A percentile compares a stretch with the other conserved stretches of the same genome.
Conservation (phyloP, 2,329 filamentous ascomycete genomes). For the Fusarium sp. region DNA sequence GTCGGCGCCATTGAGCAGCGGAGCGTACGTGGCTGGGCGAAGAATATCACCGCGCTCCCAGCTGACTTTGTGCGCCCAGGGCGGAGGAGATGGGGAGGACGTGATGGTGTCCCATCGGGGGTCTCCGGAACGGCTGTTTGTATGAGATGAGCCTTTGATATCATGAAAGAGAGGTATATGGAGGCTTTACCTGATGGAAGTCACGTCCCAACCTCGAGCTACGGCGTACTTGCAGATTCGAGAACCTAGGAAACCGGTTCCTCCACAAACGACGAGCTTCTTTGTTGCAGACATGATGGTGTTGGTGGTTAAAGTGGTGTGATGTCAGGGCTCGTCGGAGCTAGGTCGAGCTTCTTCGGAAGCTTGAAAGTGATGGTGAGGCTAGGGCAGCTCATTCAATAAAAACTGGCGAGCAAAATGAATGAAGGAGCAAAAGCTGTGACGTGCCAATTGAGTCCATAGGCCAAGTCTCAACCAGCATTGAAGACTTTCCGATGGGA, state of each 20-base stretch:
- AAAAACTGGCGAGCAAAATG: background rate
- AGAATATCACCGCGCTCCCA: slow-evolving; percentile 95
- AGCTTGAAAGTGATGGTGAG: background rate
- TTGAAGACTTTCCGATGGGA: slow-evolving; percentile 22
- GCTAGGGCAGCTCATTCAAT: background rate
- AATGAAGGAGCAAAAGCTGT: background rate
- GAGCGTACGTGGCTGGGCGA: slow-evolving; percentile 83
- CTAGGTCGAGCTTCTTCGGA: slow-evolving; percentile 11
- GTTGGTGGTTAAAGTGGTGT: slow-evolving; percentile 40
- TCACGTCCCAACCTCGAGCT: slow-evolving; percentile 90
- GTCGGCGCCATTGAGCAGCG: slow-evolving; percentile 82
- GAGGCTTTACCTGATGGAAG: slow-evolving; percentile 83
- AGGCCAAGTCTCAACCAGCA: slow-evolving; percentile 11
- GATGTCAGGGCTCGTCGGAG: slow-evolving; percentile 28
- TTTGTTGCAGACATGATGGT: slow-evolving; percentile 73
- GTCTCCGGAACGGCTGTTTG: slow-evolving; percentile 85
- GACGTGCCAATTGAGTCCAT: slow-evolving; percentile 30
- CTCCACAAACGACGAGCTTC: slow-evolving; percentile 91
- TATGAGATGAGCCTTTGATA: slow-evolving; percentile 37
- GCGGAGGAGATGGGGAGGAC: slow-evolving; percentile 77
- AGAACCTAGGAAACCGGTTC: slow-evolving; percentile 90
- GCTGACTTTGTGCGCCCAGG: slow-evolving; percentile 86
- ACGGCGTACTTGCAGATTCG: slow-evolving; percentile 94
- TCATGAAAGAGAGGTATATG: slow-evolving; percentile 8
- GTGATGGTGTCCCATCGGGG: slow-evolving; percentile 88